phyloP scores from a whole-genome alignment of 1,284 basidiomycete species.

The Lentinus polychrous region DNA sequence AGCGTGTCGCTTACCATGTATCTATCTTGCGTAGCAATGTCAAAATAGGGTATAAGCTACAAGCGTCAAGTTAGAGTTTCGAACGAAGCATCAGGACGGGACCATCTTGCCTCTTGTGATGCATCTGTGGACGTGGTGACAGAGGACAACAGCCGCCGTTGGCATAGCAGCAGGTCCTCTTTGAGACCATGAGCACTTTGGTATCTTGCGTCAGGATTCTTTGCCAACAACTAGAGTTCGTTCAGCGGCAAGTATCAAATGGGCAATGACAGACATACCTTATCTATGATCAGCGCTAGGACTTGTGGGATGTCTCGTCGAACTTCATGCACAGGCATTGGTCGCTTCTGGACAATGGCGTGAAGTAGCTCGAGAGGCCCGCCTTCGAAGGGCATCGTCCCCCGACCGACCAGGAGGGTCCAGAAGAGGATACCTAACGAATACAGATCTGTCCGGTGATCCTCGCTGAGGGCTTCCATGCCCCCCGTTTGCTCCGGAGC shows the following conservation, averaged over 20 bases:
- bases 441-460: constrained; percentile 66
- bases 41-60: constrained; percentile 60
- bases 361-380: constrained; percentile 59
- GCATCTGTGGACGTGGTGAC: constrained; percentile 51
- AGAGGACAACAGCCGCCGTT: constrained; percentile 49
- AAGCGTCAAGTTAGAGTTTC: constrained; percentile 5
- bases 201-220: constrained; percentile 59
- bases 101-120: constrained; percentile 41
- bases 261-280: constrained; percentile 29
- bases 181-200: constrained; percentile 65
- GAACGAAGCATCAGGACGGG: neutral
- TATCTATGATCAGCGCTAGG: constrained; percentile 62
- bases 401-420: constrained; percentile 61
- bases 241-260: neutral
- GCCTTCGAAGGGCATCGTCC: constrained; percentile 68
- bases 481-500: constrained; percentile 70
- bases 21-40: constrained; percentile 55
- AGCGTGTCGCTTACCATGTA: constrained; percentile 39
- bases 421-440: constrained; percentile 65
- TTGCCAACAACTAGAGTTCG: constrained; percentile 44
- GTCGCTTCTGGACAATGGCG: constrained; percentile 60
- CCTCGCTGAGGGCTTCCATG: constrained; percentile 60
- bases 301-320: constrained; percentile 64
- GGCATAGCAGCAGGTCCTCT: constrained; percentile 58
- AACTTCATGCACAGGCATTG: constrained; percentile 71